phyloP scores from a whole-genome alignment of 2,329 filamentous ascomycete species.

The Neurospora sp. region DNA sequence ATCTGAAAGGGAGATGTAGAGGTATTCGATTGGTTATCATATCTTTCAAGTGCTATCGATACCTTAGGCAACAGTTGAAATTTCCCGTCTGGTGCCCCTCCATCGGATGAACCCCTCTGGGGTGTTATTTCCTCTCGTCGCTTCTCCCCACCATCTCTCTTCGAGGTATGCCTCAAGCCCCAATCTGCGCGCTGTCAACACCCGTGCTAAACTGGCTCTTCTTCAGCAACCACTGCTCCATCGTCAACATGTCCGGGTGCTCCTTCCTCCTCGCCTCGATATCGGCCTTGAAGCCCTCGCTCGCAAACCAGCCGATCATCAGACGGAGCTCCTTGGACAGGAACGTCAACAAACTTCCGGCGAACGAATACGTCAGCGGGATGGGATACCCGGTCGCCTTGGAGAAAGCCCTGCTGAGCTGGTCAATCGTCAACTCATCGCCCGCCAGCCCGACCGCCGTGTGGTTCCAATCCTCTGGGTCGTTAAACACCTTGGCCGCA shows the following conservation, averaged over 20 bases:
- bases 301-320: constrained; percentile 28
- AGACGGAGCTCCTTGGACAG: constrained; percentile 21
- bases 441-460: constrained; percentile 32
- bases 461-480: constrained; percentile 27
- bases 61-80: too few species aligned
- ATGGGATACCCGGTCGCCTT: constrained; percentile 18
- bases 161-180: background rate
- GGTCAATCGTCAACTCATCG: constrained; percentile 31
- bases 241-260: constrained; percentile 22
- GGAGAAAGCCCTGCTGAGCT: constrained; percentile 21
- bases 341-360: constrained; percentile 23
- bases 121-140: too few species aligned
- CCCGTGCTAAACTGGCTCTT: constrained; percentile 19
- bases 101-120: too few species aligned
- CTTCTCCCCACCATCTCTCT: background rate
- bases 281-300: constrained; percentile 25
- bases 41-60: too few species aligned
- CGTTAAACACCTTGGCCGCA: constrained; percentile 31
- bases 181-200: background rate
- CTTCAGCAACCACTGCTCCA: constrained; percentile 23
- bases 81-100: too few species aligned
- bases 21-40: too few species aligned
- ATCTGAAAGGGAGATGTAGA: too few species aligned
- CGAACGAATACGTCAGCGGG: constrained; percentile 21
- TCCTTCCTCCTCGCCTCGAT: constrained; percentile 21